A percentile compares a stretch with the other conserved stretches of the same genome.
Conservation (phyloP, 129 eudicot species). For the Erigeron canadensis region DNA sequence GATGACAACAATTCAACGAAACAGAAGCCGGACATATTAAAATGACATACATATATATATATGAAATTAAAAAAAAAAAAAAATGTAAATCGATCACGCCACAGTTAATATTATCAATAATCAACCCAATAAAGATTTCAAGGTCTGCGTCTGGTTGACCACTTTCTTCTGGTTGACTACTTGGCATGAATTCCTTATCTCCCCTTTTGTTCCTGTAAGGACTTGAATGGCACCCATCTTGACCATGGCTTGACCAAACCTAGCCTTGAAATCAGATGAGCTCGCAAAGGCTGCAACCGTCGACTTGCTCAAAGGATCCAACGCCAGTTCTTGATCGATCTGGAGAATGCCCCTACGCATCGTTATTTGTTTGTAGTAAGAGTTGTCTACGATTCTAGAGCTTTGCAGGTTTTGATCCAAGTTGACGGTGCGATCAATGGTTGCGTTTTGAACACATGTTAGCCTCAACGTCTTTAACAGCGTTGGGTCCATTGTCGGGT, state of each 20-base stretch:
- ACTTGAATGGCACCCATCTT: conserved; percentile 46
- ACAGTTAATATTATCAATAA: not conserved
- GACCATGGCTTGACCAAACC: conserved; percentile 47
- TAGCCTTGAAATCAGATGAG: conserved; percentile 29
- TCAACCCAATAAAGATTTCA: conserved; percentile 20
- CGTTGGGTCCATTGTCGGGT: conserved; percentile 43
- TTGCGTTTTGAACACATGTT: conserved; percentile 42
- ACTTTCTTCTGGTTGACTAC: conserved; percentile 11
- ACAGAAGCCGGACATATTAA: not conserved
- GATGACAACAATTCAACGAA: not conserved
- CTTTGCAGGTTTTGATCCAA: conserved; percentile 54
- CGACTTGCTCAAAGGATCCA: conserved; percentile 28
- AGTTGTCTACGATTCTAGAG: conserved; percentile 44
- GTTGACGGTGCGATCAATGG: conserved; percentile 27
- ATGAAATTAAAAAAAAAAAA: not conserved
- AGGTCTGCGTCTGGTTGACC: not conserved
- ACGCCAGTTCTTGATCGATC: conserved; percentile 51
- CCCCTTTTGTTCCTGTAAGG: conserved; percentile 43
- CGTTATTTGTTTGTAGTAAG: conserved; percentile 45
- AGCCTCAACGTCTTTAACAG: conserved; percentile 25
- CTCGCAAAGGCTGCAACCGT: conserved; percentile 32
- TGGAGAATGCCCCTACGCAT: conserved; percentile 44
- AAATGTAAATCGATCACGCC: not conserved
- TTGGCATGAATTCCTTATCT: conserved; percentile 45
- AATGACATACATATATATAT: not conserved